Conservation (phyloP, 2,329 filamentous ascomycete genomes). For the Alternaria novae-zelandiae region DNA sequence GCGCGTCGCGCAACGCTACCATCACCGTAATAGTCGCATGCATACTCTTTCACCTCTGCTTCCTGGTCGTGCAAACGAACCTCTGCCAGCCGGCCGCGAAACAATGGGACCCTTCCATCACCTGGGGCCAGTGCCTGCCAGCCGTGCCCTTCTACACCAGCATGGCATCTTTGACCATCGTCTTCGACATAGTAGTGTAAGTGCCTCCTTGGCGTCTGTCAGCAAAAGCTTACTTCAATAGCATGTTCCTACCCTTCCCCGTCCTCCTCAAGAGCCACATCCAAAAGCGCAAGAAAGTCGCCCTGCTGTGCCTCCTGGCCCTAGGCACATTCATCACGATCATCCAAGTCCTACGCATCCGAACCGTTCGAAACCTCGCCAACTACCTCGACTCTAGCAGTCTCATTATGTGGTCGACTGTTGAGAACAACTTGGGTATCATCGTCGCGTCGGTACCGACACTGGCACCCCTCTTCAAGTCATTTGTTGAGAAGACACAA, state of each 20-base stretch:
- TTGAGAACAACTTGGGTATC: slow-evolving; percentile 25
- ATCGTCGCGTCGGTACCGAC: slow-evolving; percentile 22
- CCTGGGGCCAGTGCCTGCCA: slow-evolving; percentile 15
- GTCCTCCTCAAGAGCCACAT: slow-evolving; percentile 16
- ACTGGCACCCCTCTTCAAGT: slow-evolving; percentile 20
- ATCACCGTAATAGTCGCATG: slow-evolving; percentile 17
- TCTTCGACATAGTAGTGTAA: slow-evolving; percentile 20
- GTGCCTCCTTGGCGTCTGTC: background rate
- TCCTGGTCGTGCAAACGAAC: slow-evolving; percentile 18
- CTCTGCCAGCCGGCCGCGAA: slow-evolving; percentile 20
- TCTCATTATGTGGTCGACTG: slow-evolving; percentile 23
- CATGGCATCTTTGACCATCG: slow-evolving; percentile 19
- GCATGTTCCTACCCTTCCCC: slow-evolving; percentile 22
- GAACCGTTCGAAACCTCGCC: slow-evolving; percentile 14
- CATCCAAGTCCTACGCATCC: slow-evolving; percentile 21
- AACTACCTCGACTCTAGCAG: slow-evolving; percentile 22
- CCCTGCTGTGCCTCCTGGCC: slow-evolving; percentile 14
- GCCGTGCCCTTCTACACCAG: slow-evolving; percentile 22
- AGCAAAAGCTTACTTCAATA: background rate
- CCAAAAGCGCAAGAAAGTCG: slow-evolving; percentile 20
- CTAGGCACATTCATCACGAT: slow-evolving; percentile 23
- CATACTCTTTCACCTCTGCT: slow-evolving; percentile 16
- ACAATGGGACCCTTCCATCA: slow-evolving; percentile 21
- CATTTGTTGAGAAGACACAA: slow-evolving; percentile 22
- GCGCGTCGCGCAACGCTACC: slow-evolving; percentile 12